Evolutionary conservation across 1,284 basidiomycete species (phyloP).

Genomic region (Cutaneotrichosporon spelunceum): DNA sequence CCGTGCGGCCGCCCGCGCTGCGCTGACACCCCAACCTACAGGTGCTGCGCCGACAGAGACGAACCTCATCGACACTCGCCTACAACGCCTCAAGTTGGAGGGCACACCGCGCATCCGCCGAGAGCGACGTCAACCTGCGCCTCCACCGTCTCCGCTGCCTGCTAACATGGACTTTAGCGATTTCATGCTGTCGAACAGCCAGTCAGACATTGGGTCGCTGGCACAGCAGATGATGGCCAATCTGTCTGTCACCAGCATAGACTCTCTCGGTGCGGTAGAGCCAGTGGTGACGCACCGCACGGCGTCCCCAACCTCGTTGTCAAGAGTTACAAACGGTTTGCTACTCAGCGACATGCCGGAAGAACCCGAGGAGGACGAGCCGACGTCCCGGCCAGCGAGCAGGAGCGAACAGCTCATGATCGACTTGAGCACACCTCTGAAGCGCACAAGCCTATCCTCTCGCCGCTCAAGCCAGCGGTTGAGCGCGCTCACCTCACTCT

Average conservation of each 20-base stretch:
- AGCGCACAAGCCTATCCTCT: constrained; percentile 1
- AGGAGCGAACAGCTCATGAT: neutral
- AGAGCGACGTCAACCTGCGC: constrained; percentile 46
- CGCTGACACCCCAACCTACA: constrained; percentile 48
- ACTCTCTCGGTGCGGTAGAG: neutral
- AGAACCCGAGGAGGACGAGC: constrained; percentile 6
- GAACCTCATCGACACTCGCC: constrained; percentile 68
- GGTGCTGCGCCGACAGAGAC: constrained; percentile 47
- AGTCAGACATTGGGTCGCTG: constrained; percentile 36
- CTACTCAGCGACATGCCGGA: constrained; percentile 7
- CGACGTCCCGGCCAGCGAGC: neutral
- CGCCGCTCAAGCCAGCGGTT: neutral
- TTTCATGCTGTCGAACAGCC: constrained; percentile 52
- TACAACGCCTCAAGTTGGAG: constrained; percentile 67
- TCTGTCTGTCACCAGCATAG: constrained; percentile 15
- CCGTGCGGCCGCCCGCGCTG: constrained; percentile 40
- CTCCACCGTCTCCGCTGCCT: constrained; percentile 48
- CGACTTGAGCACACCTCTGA: constrained; percentile 9
- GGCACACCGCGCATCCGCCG: constrained; percentile 57
- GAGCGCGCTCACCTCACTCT: neutral
- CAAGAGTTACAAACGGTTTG: neutral
- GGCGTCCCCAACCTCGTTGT: neutral
- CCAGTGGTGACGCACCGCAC: neutral
- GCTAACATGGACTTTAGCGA: constrained; percentile 50
- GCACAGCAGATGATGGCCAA: constrained; percentile 39